Base-by-base conservation (phyloP, 352 stramenopile species). In the Globisporangium polare region DNA sequence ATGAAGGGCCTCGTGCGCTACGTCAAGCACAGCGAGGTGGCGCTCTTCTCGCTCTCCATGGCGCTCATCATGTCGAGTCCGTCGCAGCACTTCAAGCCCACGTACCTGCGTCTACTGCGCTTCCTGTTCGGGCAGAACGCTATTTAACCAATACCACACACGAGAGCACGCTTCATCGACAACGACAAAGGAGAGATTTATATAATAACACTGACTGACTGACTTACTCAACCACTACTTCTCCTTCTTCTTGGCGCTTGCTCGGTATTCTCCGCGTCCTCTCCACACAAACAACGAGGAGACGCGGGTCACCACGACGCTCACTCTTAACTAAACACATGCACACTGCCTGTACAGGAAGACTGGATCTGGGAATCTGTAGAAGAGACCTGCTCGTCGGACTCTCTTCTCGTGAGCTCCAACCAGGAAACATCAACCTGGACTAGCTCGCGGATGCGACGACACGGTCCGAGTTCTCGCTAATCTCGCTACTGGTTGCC, bases 11-110 rank as follows among this genome's bases (percentile, higher is more conserved):
- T 92, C 46, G 75, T 89, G 17, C 80, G 78, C 62, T 92, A 90
- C 58, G 74, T 88, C 41, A 76, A 80, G 46, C 71, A 89, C 68
- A 86, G 72, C 58, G 79, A 94, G 59, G 82, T 92, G 24, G 71
- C 79, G 31, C 66, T 94, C 26, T 94, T 94, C 64, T 92, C 79
- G 53, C 52, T 94, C 35, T 92, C 86, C 27, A 90, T 94, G 79
- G 79, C 86, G 29, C 62, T 88, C 42, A 92, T 92, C 67, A 90
- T 92, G 83, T 90, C 83, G 29, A 83, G 74, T 27, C 83, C 83
- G 22, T 59, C 83, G 2, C 66, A 77, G 60, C 77, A 90, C 68
- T 90, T 94, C 66, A 94, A 94, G 67, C 80, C 83, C 18, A 92
- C 86, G 29, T 92, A 94, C 60, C 69, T 90, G 33, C 68, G 73